Conservation (phyloP, 2,329 filamentous ascomycete species). For the Tolypocladium nubicola region DNA sequence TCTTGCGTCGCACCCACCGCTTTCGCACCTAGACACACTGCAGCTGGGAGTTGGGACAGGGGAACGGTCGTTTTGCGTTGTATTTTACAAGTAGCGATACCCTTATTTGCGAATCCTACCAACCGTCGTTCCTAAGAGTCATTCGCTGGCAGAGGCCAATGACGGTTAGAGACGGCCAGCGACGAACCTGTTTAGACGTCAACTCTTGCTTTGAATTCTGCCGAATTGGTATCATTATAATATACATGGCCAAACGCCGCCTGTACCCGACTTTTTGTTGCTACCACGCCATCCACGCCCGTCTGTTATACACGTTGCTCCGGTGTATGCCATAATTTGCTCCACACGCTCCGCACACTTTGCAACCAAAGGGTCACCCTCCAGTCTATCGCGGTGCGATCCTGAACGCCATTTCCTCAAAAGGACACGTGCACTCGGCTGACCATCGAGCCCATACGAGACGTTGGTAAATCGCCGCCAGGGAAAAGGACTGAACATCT, state of each 20-base stretch:
- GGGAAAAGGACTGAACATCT: no score
- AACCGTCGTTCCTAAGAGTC: background rate
- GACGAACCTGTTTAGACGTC: background rate
- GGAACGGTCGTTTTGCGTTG: background rate
- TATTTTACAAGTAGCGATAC: background rate
- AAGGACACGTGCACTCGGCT: background rate
- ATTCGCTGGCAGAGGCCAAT: background rate
- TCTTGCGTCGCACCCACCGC: background rate
- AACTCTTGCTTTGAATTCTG: background rate
- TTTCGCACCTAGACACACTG: background rate
- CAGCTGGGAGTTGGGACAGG: background rate
- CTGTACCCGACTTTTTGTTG: background rate
- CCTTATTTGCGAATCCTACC: background rate
- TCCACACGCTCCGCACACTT: background rate
- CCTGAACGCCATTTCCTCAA: conserved; percentile 11
- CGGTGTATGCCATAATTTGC: background rate
- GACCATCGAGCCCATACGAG: background rate
- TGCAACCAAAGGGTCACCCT: background rate
- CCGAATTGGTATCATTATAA: conserved; percentile 4
- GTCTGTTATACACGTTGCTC: background rate
- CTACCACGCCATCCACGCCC: background rate
- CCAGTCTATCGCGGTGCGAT: background rate
- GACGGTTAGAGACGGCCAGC: background rate
- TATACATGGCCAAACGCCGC: background rate
- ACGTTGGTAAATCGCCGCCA: background rate